These are phyloP conservation scores for Saccharomycopsis schoenii DNA, from an alignment of 805 yeast genomes.

Conservation along the genomic window DNA sequence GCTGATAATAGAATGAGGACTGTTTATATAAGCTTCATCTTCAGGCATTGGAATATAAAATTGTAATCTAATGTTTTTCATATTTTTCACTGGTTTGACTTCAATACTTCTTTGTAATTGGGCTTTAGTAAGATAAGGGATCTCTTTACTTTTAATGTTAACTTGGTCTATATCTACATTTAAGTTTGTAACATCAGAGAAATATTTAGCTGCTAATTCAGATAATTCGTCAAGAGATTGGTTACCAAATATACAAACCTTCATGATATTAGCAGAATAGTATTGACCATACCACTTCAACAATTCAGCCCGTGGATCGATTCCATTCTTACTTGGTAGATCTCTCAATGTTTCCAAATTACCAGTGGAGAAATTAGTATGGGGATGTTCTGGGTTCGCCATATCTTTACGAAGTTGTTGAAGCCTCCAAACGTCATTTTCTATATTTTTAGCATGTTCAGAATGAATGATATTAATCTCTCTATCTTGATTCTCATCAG, in stretches of 20 bases:
- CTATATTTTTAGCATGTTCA: conserved; percentile 90
- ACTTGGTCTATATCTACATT: conserved; percentile 7
- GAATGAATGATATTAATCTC: conserved; percentile 94
- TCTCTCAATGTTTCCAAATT: conserved; percentile 65
- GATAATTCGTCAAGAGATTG: conserved; percentile 67
- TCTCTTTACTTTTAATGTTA: background rate
- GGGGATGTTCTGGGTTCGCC: conserved; percentile 72
- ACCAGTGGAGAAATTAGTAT: conserved; percentile 84
- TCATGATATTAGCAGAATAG: conserved; percentile 86
- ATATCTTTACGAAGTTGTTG: conserved; percentile 74
- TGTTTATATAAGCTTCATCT: conserved; percentile 51
- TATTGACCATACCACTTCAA: conserved; percentile 60
- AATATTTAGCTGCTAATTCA: conserved; percentile 49
- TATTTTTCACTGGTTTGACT: conserved; percentile 79
- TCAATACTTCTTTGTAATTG: conserved; percentile 45
- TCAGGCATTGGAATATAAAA: conserved; percentile 71
- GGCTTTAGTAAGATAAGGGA: conserved; percentile 38
- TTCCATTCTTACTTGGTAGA: conserved; percentile 46
- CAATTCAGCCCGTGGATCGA: conserved; percentile 74
- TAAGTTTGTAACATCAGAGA: conserved; percentile 7
- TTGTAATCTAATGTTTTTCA: conserved; percentile 52
- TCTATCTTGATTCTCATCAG: conserved; percentile 58
- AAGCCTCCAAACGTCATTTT: conserved; percentile 81
- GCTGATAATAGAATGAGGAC: conserved; percentile 62
- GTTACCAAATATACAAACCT: conserved; percentile 72